These are phyloP conservation scores for Magnolia officinalis DNA, from an alignment of 164 flowering plant genomes.

Conservation along the genomic window DNA sequence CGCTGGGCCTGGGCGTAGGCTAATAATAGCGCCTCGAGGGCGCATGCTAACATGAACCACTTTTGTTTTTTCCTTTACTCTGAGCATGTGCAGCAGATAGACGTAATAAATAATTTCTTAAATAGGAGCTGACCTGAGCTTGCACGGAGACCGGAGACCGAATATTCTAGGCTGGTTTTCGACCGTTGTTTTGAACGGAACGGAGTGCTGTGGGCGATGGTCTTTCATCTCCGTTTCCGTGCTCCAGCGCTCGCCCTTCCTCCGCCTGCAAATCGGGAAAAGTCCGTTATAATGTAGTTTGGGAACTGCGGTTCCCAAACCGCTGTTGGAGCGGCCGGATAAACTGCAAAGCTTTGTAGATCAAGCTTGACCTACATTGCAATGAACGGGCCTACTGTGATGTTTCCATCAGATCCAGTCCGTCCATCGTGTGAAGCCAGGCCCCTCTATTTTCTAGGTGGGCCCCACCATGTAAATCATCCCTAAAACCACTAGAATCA, in stretches of 20 bases:
- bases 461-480: too few species aligned
- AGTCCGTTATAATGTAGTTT: not conserved
- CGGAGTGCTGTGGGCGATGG: slow-evolving; percentile 15
- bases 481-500: too few species aligned
- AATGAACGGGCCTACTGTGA: too few species aligned
- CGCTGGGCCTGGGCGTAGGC: slow-evolving; percentile 5
- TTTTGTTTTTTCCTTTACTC: too few species aligned
- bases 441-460: too few species aligned
- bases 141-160: slow-evolving; percentile 14
- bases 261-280: slow-evolving; percentile 15
- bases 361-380: too few species aligned
- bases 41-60: not conserved
- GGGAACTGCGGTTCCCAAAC: too few species aligned
- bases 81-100: not conserved
- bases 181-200: slow-evolving; percentile 19
- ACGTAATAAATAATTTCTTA: too few species aligned
- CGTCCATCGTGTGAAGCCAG: too few species aligned
- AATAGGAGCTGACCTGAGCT: slow-evolving; percentile 5
- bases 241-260: slow-evolving; percentile 7
- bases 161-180: slow-evolving; percentile 10
- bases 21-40: slow-evolving; percentile 5
- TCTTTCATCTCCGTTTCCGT: slow-evolving; percentile 17
- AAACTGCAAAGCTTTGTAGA: too few species aligned
- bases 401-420: too few species aligned
- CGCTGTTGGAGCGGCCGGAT: too few species aligned